Evolutionary conservation across 208 protist genomes (phyloP).

Genomic region (Leishmania braziliensis): DNA sequence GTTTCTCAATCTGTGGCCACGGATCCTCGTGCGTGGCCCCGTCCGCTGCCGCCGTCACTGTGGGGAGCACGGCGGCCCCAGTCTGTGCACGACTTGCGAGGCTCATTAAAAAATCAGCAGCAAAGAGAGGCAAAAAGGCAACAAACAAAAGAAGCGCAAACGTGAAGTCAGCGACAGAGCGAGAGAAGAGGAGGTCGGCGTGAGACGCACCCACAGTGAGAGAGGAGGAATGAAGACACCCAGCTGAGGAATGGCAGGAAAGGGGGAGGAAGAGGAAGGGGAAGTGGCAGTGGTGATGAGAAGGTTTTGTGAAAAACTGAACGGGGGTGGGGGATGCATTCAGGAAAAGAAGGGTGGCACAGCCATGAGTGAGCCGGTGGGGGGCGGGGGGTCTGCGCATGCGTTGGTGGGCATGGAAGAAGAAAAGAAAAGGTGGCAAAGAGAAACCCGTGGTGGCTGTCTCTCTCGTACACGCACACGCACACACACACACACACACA

Average conservation of each 20-base stretch:
- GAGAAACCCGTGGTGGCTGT: background rate
- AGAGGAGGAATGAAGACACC: background rate
- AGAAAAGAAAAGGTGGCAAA: background rate
- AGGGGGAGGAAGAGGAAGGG: background rate
- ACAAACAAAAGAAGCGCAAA: background rate
- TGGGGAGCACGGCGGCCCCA: slow-evolving; percentile 1
- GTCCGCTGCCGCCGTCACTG: slow-evolving; percentile 2
- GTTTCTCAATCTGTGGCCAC: slow-evolving; percentile 82
- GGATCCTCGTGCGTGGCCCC: slow-evolving; percentile 60
- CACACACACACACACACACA: background rate
- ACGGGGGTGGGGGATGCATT: background rate
- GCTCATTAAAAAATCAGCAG: background rate
- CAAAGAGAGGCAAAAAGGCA: background rate
- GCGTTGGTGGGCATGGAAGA: background rate
- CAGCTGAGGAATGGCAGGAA: background rate
- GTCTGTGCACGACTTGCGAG: background rate
- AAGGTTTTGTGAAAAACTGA: background rate
- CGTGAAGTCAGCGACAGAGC: background rate
- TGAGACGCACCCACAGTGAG: background rate
- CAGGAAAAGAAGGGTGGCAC: background rate
- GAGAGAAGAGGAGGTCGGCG: background rate
- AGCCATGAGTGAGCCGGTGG: background rate
- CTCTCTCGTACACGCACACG: background rate
- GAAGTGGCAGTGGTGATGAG: background rate
- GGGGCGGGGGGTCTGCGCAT: background rate